Conservation (phyloP, 768 basidiomycete genomes). For the Phanerochaete carnosa region DNA sequence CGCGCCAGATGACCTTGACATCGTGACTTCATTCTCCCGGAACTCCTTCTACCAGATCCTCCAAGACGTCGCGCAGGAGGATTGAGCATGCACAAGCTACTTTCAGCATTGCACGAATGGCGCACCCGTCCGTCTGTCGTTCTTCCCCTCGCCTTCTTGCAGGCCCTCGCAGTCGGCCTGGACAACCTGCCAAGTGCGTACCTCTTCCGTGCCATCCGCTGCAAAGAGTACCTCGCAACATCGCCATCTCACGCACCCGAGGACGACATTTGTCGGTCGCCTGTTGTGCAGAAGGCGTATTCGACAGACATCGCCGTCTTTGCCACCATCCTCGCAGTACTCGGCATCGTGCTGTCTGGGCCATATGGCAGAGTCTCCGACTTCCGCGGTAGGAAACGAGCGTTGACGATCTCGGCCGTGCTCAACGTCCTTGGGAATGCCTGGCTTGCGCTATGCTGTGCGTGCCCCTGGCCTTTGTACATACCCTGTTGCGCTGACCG, state of each 20-base stretch:
- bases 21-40: background rate
- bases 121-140: background rate
- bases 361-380: slow-evolving; percentile 3
- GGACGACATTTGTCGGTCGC: background rate
- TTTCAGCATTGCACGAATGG: background rate
- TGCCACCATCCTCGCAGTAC: background rate
- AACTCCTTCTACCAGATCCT: background rate
- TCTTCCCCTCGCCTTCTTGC: background rate
- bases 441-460: slow-evolving; percentile 1
- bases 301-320: background rate
- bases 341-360: background rate
- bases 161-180: background rate
- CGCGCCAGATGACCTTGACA: background rate
- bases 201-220: background rate
- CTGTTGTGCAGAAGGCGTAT: slow-evolving; percentile 1
- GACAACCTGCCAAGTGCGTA: background rate
- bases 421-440: background rate
- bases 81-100: background rate
- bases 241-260: background rate
- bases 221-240: background rate
- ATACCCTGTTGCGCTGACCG: background rate
- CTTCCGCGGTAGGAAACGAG: background rate
- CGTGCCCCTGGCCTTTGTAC: background rate
- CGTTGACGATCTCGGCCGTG: background rate
- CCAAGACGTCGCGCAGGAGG: background rate